Percentiles rank a stretch among this genome's conserved stretches.
These are phyloP conservation scores for Cystofilobasidium capitatum DNA, from an alignment of 768 basidiomycete genomes.

Conservation along the genomic window DNA sequence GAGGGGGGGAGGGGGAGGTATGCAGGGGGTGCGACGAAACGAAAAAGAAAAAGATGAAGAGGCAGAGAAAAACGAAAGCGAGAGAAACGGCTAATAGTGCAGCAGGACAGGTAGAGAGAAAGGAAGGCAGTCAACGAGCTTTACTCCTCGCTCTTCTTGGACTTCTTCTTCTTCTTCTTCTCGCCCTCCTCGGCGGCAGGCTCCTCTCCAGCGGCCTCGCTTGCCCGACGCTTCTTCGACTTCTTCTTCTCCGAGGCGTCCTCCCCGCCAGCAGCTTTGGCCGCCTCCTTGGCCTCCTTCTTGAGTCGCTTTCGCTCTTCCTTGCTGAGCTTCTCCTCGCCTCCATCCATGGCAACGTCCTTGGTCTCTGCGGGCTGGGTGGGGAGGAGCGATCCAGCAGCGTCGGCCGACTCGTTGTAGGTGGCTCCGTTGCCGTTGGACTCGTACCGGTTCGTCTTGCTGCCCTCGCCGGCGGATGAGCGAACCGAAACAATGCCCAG, in stretches of 20 bases:
- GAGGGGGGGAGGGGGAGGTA: too few species aligned
- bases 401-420: constrained; percentile 81
- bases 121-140: constrained; percentile 9
- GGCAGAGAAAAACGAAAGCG: constrained; percentile 11
- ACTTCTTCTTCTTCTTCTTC: constrained; percentile 38
- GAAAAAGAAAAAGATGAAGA: constrained; percentile 32
- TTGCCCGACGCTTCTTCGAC: constrained; percentile 40
- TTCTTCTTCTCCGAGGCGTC: constrained; percentile 39
- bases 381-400: constrained; percentile 61
- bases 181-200: constrained; percentile 27
- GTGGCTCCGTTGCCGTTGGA: constrained; percentile 61
- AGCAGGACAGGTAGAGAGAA: not conserved
- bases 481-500: constrained; percentile 63
- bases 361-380: constrained; percentile 49
- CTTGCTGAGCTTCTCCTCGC: constrained; percentile 27
- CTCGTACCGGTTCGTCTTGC: constrained; percentile 68
- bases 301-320: constrained; percentile 34
- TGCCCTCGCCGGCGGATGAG: constrained; percentile 47
- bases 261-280: too few species aligned
- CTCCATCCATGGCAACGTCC: too few species aligned
- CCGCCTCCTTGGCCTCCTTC: constrained; percentile 38
- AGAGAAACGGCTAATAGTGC: not conserved
- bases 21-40: constrained; percentile 38
- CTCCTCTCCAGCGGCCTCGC: constrained; percentile 32
- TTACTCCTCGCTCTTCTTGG: constrained; percentile 42